Base-by-base conservation (phyloP, 495 filamentous ascomycete species). In the Sphaerosporella brunnea region DNA sequence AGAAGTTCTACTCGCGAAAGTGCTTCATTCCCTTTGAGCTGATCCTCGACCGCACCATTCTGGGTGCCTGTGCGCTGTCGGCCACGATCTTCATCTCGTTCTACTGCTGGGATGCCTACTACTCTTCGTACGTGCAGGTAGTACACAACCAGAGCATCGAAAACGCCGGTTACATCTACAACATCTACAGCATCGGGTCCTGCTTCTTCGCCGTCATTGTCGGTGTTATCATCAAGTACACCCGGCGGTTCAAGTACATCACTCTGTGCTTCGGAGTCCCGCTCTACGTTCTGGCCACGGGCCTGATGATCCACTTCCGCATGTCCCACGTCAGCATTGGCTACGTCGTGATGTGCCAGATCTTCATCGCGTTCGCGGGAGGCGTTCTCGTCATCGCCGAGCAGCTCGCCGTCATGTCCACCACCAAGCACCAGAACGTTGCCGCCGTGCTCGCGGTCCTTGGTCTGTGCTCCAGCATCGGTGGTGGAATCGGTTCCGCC, bases 281-380 rank as follows among this genome's bases (percentile, higher is more conserved):
- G 0, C 59, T 84, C 16, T 66, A 71, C 58, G 66, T 79, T 26
- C 70, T 81, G 19, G 71, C 78, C 2, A 71, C 75, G 0, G 71
- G 80, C 13, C 69, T 81, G 45, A 72, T 82, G 72, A 81, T 69
- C 53, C 70, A 66, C 51, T 84, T 83, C 70, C 75, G 80, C 26
- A 64, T 73, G 46, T 62, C 67, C 2, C 64, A 69, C 25, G 61
- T 63, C 15, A 54, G 67, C 39, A 66, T 84, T 38, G 79, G 77
- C 20, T 82, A 77, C 59, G 63, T 86, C 16, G 65, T 84, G 62
- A 81, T 84, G 75, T 78, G 73, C 53, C 79, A 85, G 62, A 81
- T 85, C 60, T 78, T 84, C 64, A 82, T 85, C 53, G 75, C 80
- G 23, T 73, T 87, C 45, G 67, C 69, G 11, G 79, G 78, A 15